Base-by-base conservation (phyloP, 2,329 filamentous ascomycete species). In the Alternaria arbusti region DNA sequence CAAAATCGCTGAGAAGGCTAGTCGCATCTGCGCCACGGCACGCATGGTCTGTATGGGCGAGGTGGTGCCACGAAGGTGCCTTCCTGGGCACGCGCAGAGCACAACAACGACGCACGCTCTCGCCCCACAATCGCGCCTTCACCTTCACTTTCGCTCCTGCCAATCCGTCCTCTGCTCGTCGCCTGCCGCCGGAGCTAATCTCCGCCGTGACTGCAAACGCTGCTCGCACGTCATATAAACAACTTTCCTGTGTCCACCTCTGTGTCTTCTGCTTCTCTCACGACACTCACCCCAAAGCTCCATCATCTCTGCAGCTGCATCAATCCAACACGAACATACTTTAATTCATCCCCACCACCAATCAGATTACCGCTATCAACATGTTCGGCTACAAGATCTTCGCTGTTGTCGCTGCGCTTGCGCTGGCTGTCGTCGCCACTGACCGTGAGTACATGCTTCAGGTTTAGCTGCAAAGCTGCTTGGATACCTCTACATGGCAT, bases 321-420 rank as follows among this genome's bases (percentile, higher is more conserved):
- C 66, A 59, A 57, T 69, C 67, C 60, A 64, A 68, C 50, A 11
- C 56, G 54, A 70, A 59, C 62, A 65, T 69, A 57, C 32, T 67
- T 61, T 66, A 50, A 25, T 52, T 54, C 43, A 54, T 59, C 67
- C 70, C 30, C 55, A 68, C 46, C 59, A 36, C 49, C 46, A 49
- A 63, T 47, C 47, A 61, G 52, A 54, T 67, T 62, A 68, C 60
- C 56, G 51, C 63, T 61, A 55, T 66, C 69, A 73, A 49, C 57
- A 76, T 75, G 74, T 59, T 74, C 64, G 68, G 63, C 45, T 69
- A 68, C 67, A 76, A 72, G 71, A 9, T 74, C 59, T 55, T 74
- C 51, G 67, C 66, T 44, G 60, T 67, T 44, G 60, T 67, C 47
- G 68, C 69, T 45, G 64, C 67, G 55, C 62, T 75, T 50, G 63